Conservation (phyloP, 1,139 yeast genomes). For the Lipomyces yarrowii region DNA sequence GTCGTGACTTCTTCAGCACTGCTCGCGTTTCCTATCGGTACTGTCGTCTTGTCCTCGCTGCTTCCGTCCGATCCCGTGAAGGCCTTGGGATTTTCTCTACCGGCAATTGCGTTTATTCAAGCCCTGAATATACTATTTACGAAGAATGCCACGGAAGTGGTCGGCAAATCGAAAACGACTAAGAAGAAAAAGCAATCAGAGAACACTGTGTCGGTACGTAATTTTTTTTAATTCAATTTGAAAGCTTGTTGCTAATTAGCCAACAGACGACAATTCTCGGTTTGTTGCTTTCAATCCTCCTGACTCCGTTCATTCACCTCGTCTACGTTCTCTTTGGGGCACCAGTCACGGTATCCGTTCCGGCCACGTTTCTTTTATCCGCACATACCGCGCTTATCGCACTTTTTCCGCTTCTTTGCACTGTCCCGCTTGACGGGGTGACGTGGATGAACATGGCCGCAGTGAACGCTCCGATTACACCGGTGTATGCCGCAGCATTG, state of each 20-base stretch:
- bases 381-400: conserved; percentile 65
- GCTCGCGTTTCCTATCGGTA: conserved; percentile 11
- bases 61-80: conserved; percentile 2
- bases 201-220: conserved; percentile 1
- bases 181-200: conserved; percentile 6
- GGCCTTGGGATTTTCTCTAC: neutral
- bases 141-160: neutral
- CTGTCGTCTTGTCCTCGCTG: conserved; percentile 5
- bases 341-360: conserved; percentile 60
- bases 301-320: conserved; percentile 57
- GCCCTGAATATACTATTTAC: neutral
- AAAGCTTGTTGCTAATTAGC: neutral
- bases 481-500: conserved; percentile 47
- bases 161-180: neutral
- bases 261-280: conserved; percentile 40
- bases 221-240: neutral
- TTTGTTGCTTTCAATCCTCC: conserved; percentile 45
- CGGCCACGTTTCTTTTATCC: conserved; percentile 66
- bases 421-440: conserved; percentile 58
- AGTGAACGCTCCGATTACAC: conserved; percentile 34
- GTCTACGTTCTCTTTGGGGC: conserved; percentile 79
- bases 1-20: conserved; percentile 2
- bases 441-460: conserved; percentile 50
- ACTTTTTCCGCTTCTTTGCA: conserved; percentile 64
- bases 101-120: neutral